phyloP scores from a whole-genome alignment of 176 grass and related monocot species.

The Aegilops tauschii region DNA sequence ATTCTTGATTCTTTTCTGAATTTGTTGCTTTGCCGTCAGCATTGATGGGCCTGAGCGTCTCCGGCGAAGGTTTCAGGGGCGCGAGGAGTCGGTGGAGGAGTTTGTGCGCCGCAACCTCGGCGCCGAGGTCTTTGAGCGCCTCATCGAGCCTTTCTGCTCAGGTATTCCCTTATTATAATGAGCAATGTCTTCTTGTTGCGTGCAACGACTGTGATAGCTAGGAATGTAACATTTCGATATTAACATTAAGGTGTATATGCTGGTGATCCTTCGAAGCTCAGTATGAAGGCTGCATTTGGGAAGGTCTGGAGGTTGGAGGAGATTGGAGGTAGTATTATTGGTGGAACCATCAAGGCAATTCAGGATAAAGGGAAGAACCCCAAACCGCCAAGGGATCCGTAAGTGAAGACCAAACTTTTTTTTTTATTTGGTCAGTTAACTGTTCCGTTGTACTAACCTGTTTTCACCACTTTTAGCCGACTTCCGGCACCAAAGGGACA shows the following conservation, averaged over 20 bases:
- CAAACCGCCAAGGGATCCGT: conserved; percentile 69
- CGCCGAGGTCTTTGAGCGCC: conserved; percentile 83
- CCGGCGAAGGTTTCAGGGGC: conserved; percentile 87
- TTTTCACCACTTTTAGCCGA: conserved; percentile 37
- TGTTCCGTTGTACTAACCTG: conserved; percentile 1
- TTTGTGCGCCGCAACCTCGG: conserved; percentile 96
- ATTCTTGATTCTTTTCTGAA: background rate
- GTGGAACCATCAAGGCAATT: conserved; percentile 91
- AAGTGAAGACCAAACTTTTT: conserved; percentile 20
- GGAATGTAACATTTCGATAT: background rate
- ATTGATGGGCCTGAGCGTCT: conserved; percentile 30
- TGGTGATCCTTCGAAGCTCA: conserved; percentile 86
- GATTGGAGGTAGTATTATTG: conserved; percentile 81
- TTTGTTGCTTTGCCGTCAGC: background rate
- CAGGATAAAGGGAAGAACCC: conserved; percentile 70
- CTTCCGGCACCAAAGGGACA: conserved; percentile 88
- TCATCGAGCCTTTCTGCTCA: conserved; percentile 96
- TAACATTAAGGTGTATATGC: conserved; percentile 80
- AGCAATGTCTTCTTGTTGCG: background rate
- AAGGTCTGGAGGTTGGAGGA: conserved; percentile 87
- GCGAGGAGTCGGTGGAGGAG: conserved; percentile 91
- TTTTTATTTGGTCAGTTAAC: background rate
- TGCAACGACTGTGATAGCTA: background rate
- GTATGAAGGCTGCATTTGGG: conserved; percentile 96
- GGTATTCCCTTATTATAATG: conserved; percentile 34